Percentiles rank a stretch among this genome's conserved stretches.
Conservation (phyloP, 768 basidiomycete species). For the Sarcomyxa edulis region DNA sequence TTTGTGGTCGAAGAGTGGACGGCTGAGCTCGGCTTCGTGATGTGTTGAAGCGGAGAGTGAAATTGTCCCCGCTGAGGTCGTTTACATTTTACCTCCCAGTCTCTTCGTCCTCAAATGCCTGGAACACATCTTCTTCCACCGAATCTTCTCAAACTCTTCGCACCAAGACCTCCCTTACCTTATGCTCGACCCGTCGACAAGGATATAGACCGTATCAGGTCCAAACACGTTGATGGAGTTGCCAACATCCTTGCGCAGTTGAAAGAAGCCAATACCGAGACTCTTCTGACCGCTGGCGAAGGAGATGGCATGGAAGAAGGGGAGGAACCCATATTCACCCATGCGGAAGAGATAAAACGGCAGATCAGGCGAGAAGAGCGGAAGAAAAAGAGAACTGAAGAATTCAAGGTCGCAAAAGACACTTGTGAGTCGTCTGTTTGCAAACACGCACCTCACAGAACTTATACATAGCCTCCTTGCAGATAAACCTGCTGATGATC, state of each 20-base stretch:
- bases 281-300: conserved; percentile 51
- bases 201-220: conserved; percentile 69
- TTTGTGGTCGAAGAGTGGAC: too few species aligned
- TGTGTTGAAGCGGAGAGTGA: too few species aligned
- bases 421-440: conserved; percentile 53
- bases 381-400: conserved; percentile 69
- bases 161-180: conserved; percentile 85
- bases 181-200: conserved; percentile 82
- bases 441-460: conserved; percentile 10
- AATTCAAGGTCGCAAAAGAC: conserved; percentile 78
- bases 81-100: too few species aligned
- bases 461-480: conserved; percentile 6
- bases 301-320: conserved; percentile 77
- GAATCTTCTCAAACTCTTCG: conserved; percentile 94
- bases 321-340: conserved; percentile 75
- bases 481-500: conserved; percentile 93
- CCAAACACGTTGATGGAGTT: conserved; percentile 74
- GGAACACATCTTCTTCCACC: conserved; percentile 91
- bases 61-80: too few species aligned
- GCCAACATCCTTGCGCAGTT: conserved; percentile 66
- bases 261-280: conserved; percentile 72
- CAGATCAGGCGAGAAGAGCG: conserved; percentile 74
- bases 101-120: too few species aligned
- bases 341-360: conserved; percentile 78
- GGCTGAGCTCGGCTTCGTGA: too few species aligned